These are phyloP conservation scores for Blastomyces parvus DNA, from an alignment of 2,329 filamentous ascomycete genomes.

Conservation along the genomic window DNA sequence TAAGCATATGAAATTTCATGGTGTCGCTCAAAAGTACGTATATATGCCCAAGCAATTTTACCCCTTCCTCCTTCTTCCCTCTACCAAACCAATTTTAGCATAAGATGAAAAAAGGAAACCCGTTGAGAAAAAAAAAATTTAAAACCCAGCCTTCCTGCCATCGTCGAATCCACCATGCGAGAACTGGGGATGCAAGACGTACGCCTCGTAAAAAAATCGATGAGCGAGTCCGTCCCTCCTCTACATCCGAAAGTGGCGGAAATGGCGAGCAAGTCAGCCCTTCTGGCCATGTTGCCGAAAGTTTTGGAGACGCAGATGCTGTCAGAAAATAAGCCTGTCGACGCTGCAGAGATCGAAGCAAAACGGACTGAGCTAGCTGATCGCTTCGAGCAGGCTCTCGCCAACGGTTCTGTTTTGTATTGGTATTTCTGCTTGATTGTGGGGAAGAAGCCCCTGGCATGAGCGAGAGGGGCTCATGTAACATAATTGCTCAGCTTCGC, in stretches of 20 bases:
- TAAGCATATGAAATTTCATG: neutral
- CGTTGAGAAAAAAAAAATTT: neutral
- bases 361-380: neutral
- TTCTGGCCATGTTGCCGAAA: neutral
- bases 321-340: neutral
- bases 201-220: neutral
- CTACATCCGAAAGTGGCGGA: neutral
- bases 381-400: neutral
- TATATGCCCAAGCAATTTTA: neutral
- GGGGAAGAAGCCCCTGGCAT: neutral
- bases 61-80: neutral
- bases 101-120: neutral
- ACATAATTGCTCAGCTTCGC: neutral
- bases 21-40: neutral
- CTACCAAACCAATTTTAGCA: neutral
- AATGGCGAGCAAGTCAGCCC: too few species aligned
- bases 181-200: conserved; percentile 1
- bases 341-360: neutral
- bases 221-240: neutral
- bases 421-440: neutral
- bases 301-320: conserved; percentile 2
- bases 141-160: neutral
- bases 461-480: neutral
- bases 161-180: neutral
- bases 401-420: neutral